A percentile compares a stretch with the other conserved stretches of the same genome.
Conservation (phyloP, 805 yeast species). For the Saturnispora mendoncae region DNA sequence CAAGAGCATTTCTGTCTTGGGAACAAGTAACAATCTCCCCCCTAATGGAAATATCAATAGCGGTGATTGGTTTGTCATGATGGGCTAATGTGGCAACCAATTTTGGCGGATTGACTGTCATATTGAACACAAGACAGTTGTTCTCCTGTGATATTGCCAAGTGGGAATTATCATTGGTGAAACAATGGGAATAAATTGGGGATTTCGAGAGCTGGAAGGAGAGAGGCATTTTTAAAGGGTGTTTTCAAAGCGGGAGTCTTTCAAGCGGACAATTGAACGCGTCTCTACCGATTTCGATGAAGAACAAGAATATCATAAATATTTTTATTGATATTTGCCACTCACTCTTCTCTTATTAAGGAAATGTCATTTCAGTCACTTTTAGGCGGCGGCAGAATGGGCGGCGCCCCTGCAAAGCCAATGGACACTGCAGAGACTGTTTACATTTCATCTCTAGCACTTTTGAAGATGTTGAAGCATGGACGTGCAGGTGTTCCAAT, state of each 20-base stretch:
- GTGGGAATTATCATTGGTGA: constrained; percentile 51
- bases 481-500: constrained; percentile 85
- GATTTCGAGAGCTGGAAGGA: constrained; percentile 67
- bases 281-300: constrained; percentile 27
- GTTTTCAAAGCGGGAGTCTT: background rate
- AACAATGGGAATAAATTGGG: constrained; percentile 88
- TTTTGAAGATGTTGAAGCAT: constrained; percentile 93
- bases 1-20: constrained; percentile 95
- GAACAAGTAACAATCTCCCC: constrained; percentile 95
- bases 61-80: constrained; percentile 91
- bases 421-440: constrained; percentile 96
- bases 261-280: too few species aligned
- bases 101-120: constrained; percentile 42
- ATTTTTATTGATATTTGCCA: constrained; percentile 5
- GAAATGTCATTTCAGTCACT: constrained; percentile 25
- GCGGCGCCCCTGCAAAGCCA: constrained; percentile 46
- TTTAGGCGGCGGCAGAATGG: constrained; percentile 28
- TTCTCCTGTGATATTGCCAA: constrained; percentile 80
- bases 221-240: constrained; percentile 19
- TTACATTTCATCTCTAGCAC: constrained; percentile 88
- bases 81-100: constrained; percentile 62
- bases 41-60: constrained; percentile 81
- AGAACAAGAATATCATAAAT: background rate
- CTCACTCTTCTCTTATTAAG: background rate
- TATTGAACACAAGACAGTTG: constrained; percentile 63